Evolutionary conservation across 805 yeast genomes (phyloP), one percentile per base, ranked within the genome.

Genomic region (Metschnikowia colocasiae): DNA sequence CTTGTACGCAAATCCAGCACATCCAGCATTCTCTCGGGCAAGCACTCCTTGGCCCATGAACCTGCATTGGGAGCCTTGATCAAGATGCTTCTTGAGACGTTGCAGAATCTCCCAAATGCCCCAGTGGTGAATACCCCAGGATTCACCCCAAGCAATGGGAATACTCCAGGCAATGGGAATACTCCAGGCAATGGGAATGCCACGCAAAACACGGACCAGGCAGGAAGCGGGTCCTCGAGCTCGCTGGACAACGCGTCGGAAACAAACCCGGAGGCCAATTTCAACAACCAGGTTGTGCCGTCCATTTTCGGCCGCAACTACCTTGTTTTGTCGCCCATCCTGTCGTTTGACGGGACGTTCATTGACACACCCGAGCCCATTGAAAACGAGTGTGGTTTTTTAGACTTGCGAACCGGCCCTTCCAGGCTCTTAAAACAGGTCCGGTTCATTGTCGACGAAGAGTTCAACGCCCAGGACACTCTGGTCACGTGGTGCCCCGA

Each of bases 281-380:
- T 40, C 23, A 31, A 20, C 22, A 40, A 40, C 29, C 43, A 40
- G 22, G 13, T 31, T 3, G 37, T 40, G 9, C 43, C 43, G 1
- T 40, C 36, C 22, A 40, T 15, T 13, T 40, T 40, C 22, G 35
- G 36, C 9, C 20, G 20, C 20, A 25, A 40, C 30, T 40, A 40
- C 43, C 35, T 40, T 15, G 36, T 40, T 10, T 23, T 40, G 6
- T 40, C 43, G 22, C 43, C 43, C 5, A 31, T 40, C n/a, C 43
- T 40, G 43, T 40, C 43, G n/a, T 40, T 40, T 31, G 43, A 40
- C 20, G 43, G 36, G n/a, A 19, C 36, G 30, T 10, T 30, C 22
- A 19, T 13, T 8, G 29, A 23, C 10, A 10, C 29, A 3, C 20
- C 29, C 1, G 16, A 40, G 7, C 43, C 29, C 16, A 15, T 40